A percentile compares a stretch with the other conserved stretches of the same genome.
phyloP scores from a whole-genome alignment of 768 basidiomycete species.

The Amanita pallidorosea region DNA sequence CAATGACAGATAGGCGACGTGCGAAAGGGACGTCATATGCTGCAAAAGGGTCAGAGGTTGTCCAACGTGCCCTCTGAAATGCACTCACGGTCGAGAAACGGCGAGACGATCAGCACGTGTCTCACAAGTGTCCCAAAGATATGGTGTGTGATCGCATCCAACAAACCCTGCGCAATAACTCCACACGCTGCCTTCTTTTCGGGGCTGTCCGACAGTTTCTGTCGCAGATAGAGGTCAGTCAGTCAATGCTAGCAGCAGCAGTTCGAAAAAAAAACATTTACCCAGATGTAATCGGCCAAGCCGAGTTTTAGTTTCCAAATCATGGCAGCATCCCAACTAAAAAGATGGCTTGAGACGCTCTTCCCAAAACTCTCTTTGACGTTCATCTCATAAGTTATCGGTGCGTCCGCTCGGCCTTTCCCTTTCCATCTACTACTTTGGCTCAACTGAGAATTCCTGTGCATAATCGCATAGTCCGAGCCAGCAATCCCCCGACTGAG shows the following conservation, averaged over 20 bases:
- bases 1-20: background rate
- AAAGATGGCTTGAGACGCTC: conserved; percentile 46
- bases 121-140: conserved; percentile 45
- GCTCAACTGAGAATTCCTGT: background rate
- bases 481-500: background rate
- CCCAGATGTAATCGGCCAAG: conserved; percentile 40
- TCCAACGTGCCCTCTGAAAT: background rate
- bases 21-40: conserved; percentile 59
- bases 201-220: conserved; percentile 39
- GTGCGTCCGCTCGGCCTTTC: background rate
- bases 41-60: conserved; percentile 14
- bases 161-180: conserved; percentile 35
- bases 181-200: conserved; percentile 37
- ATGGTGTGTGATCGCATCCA: conserved; percentile 42
- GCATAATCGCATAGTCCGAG: background rate
- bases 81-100: conserved; percentile 33
- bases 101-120: conserved; percentile 38
- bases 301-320: conserved; percentile 47
- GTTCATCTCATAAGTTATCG: conserved; percentile 17
- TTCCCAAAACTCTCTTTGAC: conserved; percentile 34
- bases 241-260: background rate
- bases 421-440: conserved; percentile 1
- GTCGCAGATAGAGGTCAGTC: background rate
- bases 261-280: conserved; percentile 12
- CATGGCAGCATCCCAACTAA: conserved; percentile 46